Evolutionary conservation across 441 rosid species (phyloP).

Genomic region (Mallotus japonicus): DNA sequence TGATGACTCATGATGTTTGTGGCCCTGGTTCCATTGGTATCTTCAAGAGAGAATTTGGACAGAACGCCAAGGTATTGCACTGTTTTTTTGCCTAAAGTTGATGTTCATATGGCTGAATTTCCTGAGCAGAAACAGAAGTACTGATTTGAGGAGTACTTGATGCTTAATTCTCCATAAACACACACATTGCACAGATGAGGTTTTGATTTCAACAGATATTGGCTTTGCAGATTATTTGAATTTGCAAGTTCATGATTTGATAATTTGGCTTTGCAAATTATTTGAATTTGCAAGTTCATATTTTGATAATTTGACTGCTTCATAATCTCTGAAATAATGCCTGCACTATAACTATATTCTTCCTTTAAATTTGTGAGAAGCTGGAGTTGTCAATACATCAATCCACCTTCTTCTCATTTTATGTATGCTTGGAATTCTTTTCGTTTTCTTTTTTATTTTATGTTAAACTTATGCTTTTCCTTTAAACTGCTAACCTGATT

Average conservation of each 20-base stretch:
- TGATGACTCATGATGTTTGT: conserved; percentile 97
- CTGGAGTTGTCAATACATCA: not conserved
- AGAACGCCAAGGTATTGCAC: conserved; percentile 66
- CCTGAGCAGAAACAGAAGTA: not conserved
- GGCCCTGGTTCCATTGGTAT: conserved; percentile 94
- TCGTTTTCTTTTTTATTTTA: not conserved
- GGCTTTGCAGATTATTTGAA: not conserved
- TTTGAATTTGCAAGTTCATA: not conserved
- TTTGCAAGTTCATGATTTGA: not conserved
- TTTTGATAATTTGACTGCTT: not conserved
- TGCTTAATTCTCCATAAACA: not conserved
- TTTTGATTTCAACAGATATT: not conserved
- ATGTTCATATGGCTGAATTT: not conserved
- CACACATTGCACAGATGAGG: not conserved
- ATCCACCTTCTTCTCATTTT: not conserved
- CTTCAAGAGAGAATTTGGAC: conserved; percentile 85
- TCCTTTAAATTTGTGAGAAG: not conserved
- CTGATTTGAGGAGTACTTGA: not conserved
- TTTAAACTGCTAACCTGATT: not conserved
- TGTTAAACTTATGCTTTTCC: not conserved
- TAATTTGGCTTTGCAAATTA: not conserved
- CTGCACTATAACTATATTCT: too few species aligned
- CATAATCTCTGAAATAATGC: not conserved
- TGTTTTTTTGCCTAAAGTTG: not conserved
- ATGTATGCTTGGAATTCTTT: not conserved